Conservation (phyloP, 306 rosid species). For the Vicia sativa region DNA sequence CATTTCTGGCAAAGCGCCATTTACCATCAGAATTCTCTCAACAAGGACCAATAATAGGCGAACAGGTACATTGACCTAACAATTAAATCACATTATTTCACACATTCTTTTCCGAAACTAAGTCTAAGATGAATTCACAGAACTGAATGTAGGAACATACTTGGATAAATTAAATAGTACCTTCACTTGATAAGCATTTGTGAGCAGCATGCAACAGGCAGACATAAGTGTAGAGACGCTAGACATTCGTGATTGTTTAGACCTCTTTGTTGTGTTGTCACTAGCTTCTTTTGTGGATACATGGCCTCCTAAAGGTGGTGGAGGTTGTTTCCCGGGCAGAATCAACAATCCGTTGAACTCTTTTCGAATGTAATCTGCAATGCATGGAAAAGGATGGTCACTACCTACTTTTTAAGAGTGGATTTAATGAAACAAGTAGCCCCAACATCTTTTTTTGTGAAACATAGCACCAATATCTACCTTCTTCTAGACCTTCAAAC, state of each 20-base stretch:
- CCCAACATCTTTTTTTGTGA: slow-evolving; percentile 25
- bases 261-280: slow-evolving; percentile 45
- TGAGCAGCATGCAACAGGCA: slow-evolving; percentile 74
- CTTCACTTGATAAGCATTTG: slow-evolving; percentile 76
- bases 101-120: slow-evolving; percentile 26
- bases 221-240: slow-evolving; percentile 62
- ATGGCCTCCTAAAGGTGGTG: slow-evolving; percentile 65
- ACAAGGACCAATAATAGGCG: slow-evolving; percentile 59
- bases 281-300: slow-evolving; percentile 45
- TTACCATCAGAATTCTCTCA: slow-evolving; percentile 76
- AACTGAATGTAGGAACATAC: slow-evolving; percentile 24
- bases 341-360: slow-evolving; percentile 57
- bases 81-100: slow-evolving; percentile 20
- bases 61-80: slow-evolving; percentile 74
- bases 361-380: slow-evolving; percentile 53
- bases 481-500: slow-evolving; percentile 88
- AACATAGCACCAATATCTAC: slow-evolving; percentile 44
- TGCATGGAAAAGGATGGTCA: slow-evolving; percentile 37
- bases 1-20: slow-evolving; percentile 72
- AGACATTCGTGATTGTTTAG: slow-evolving; percentile 50
- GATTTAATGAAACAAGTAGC: slow-evolving; percentile 19
- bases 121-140: slow-evolving; percentile 20
- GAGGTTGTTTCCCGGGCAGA: slow-evolving; percentile 64
- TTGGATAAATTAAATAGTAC: slow-evolving; percentile 44
- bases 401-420: slow-evolving; percentile 21